A percentile compares a stretch with the other conserved stretches of the same genome.
phyloP scores from a whole-genome alignment of 768 basidiomycete genomes.

The Terana coerulea region DNA sequence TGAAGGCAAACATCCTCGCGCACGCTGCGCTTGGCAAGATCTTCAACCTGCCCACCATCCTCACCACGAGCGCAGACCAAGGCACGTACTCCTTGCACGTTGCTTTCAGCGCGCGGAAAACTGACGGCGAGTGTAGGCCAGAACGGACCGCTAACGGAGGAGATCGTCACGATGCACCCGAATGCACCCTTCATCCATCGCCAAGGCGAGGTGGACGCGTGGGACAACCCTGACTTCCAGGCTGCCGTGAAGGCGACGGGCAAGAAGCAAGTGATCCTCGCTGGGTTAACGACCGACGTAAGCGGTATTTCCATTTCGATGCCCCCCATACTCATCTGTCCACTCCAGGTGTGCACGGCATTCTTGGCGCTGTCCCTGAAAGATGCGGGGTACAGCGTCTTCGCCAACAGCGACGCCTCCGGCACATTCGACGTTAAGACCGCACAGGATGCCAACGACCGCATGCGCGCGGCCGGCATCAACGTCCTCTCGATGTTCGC shows the following conservation, averaged over 20 bases:
- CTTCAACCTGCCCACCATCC: slow-evolving; percentile 41
- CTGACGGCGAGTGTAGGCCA: slow-evolving; percentile 31
- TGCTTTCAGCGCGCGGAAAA: neutral
- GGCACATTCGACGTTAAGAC: slow-evolving; percentile 38
- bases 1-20: slow-evolving; percentile 42
- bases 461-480: slow-evolving; percentile 46
- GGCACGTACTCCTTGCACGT: slow-evolving; percentile 25
- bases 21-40: slow-evolving; percentile 43
- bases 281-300: slow-evolving; percentile 48
- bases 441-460: slow-evolving; percentile 42
- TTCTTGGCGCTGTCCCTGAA: slow-evolving; percentile 45
- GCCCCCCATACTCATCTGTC: neutral
- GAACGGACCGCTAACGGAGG: slow-evolving; percentile 44
- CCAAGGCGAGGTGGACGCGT: slow-evolving; percentile 47
- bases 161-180: slow-evolving; percentile 43
- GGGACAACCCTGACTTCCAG: slow-evolving; percentile 48
- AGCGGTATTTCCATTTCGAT: slow-evolving; percentile 11
- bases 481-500: slow-evolving; percentile 44
- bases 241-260: slow-evolving; percentile 44
- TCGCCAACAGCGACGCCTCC: slow-evolving; percentile 44
- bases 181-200: slow-evolving; percentile 42
- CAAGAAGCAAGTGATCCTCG: slow-evolving; percentile 47
- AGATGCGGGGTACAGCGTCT: slow-evolving; percentile 45
- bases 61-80: slow-evolving; percentile 42
- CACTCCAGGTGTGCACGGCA: slow-evolving; percentile 40